Evolutionary conservation across 345 rosid genomes (phyloP), one percentile per base, ranked within the genome.

Genomic region (Acer saccharum): DNA sequence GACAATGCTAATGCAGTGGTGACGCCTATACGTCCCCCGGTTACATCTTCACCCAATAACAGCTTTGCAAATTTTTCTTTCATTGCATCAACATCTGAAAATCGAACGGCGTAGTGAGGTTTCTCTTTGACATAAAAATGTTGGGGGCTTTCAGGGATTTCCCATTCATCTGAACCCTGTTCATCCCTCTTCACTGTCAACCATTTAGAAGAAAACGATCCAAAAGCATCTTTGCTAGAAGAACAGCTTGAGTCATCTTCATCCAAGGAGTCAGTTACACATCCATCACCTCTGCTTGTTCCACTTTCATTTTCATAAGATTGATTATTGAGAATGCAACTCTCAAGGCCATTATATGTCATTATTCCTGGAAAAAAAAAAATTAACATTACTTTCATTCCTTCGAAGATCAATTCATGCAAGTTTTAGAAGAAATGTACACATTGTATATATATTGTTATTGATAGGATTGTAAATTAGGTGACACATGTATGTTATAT

Each of bases 191-290:
- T 93, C 65, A 25, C 65, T 17, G 83, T 50, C 78, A 91, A 64
- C 97, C 97, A 93, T 77, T 96, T 92, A 0, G 98, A 96, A 76
- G 97, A 88, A 71, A 94, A 86, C 27, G 99, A 96, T 65, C 98
- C 94, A 50, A 77, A 92, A 71, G 82, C 94, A 71, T 95, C 98
- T 84, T 91, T 96, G 85, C 97, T 94, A n/a, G 99, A 95, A 61
- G 97, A 94, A 83, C 96, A 92, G 87, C 94, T 93, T 20, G 97
- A 89, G 43, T 85, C 90, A 79, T 89, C 97, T 71, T 93, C 97
- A 61, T 92, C 97, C 69, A 91, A 77, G 16, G 97, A 96, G 74
- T 96, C 97, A 5, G 91, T 90, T 8, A 83, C 77, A 76, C 94
- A 87, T 44, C 93, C 94, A 76, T 90, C 98, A 67, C 91, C 99